Evolutionary conservation across 73 alveolate species (phyloP), one percentile per base, ranked within the genome.

Genomic region (Paramecium biaurelia): DNA sequence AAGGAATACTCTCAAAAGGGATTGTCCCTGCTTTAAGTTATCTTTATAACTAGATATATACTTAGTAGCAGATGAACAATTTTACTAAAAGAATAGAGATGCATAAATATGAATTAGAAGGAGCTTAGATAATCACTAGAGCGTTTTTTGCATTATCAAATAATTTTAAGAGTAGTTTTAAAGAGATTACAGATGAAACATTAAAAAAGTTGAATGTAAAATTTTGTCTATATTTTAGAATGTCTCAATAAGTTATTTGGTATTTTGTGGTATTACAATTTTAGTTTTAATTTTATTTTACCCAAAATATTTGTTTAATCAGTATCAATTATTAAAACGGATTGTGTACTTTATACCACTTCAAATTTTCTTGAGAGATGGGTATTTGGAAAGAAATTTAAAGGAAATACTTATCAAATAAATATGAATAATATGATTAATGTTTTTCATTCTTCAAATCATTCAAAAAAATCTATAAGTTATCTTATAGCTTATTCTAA

Each of bases 401-500:
- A 53, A 53, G 30, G 68, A 53, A 53, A 53, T 53, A 53, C 30
- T 53, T 15, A 53, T 53, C 20, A 53, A 53, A 53, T 53, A 53
- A 53, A 18, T 53, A 3, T 53, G 68, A 53, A 53, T 53, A 53
- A 53, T 18, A 53, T 53, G 10, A 53, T 18, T 53, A 18, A 53
- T 53, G 34, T 53, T 53, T 53, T 53, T 53, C 68, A 53, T 53
- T 53, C 68, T 53, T 18, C 34, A 18, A 34, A 53, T 86, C 93
- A 86, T 63, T 86, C 93, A 42, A 86, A 86, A 85, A 86, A 86
- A 20, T 76, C 85, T 20, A 86, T 63, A 26, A 86, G 84, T 68
- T 59, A 49, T 86, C 47, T 57, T 6, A 86, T 68, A 6, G 85
- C 93, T 67, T 86, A 41, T 63, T 86, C 93, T 86, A 67, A 24